These are phyloP conservation scores for Boletellus emodensis DNA, from an alignment of 768 basidiomycete genomes.

Conservation along the genomic window DNA sequence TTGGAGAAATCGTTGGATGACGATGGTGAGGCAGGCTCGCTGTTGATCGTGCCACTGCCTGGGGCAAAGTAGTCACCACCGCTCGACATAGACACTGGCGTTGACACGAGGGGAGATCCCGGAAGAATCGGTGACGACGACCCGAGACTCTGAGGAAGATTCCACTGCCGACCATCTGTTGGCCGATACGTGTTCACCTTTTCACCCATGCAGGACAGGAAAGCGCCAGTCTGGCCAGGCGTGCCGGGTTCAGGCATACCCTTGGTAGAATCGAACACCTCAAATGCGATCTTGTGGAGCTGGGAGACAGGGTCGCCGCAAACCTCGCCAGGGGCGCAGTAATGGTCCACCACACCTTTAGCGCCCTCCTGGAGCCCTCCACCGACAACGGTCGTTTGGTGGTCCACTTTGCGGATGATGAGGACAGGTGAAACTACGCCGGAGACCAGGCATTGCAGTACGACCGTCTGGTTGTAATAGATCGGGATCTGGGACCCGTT, in stretches of 20 bases:
- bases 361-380: slow-evolving; percentile 87
- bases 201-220: slow-evolving; percentile 89
- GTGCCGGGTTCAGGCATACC: slow-evolving; percentile 71
- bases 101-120: slow-evolving; percentile 65
- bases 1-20: slow-evolving; percentile 67
- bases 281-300: slow-evolving; percentile 92
- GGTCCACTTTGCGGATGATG: slow-evolving; percentile 92
- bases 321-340: slow-evolving; percentile 78
- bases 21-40: slow-evolving; percentile 65
- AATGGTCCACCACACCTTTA: slow-evolving; percentile 80
- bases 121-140: slow-evolving; percentile 59
- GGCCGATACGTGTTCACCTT: slow-evolving; percentile 90
- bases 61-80: slow-evolving; percentile 64
- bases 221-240: slow-evolving; percentile 74
- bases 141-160: slow-evolving; percentile 39
- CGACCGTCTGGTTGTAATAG: slow-evolving; percentile 95
- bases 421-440: slow-evolving; percentile 92
- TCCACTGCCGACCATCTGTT: slow-evolving; percentile 80
- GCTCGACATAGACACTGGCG: slow-evolving; percentile 48
- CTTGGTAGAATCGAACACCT: slow-evolving; percentile 75
- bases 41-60: slow-evolving; percentile 41
- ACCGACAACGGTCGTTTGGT: slow-evolving; percentile 84
- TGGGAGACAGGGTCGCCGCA: slow-evolving; percentile 95
- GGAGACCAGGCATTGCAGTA: slow-evolving; percentile 90
- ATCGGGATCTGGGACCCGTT: slow-evolving; percentile 85